These are phyloP conservation scores for Fomes fomentarius DNA, from an alignment of 1,284 basidiomycete species.

Conservation along the genomic window DNA sequence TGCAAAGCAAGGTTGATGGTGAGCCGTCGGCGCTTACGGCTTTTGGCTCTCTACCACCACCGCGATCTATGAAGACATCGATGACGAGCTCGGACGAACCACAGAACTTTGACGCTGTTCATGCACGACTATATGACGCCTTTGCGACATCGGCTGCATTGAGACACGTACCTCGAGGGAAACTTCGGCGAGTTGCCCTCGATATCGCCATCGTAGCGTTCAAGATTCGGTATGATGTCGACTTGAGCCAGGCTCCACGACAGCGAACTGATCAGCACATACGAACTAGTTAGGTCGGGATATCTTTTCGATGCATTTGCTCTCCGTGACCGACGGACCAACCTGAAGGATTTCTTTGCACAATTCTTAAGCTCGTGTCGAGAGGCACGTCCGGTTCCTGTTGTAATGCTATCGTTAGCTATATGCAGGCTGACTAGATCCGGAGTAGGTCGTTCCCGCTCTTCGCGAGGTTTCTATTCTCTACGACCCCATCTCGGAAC, in stretches of 20 bases:
- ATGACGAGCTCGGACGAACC: background rate
- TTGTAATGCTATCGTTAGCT: too few species aligned
- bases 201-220: conserved; percentile 19
- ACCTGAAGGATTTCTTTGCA: conserved; percentile 28
- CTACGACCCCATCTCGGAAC: conserved; percentile 43
- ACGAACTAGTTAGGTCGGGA: conserved; percentile 35
- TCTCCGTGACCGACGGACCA: conserved; percentile 19
- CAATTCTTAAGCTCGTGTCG: conserved; percentile 35
- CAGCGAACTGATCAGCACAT: background rate
- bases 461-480: conserved; percentile 44
- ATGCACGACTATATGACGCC: background rate
- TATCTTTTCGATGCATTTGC: conserved; percentile 45
- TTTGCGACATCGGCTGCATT: background rate
- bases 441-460: conserved; percentile 13
- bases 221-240: conserved; percentile 15
- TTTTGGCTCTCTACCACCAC: background rate
- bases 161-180: conserved; percentile 11
- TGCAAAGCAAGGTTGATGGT: too few species aligned
- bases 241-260: background rate
- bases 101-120: background rate
- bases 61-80: background rate
- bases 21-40: background rate
- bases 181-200: conserved; percentile 7
- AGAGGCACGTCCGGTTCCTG: conserved; percentile 29
- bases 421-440: too few species aligned